Evolutionary conservation across 1,284 basidiomycete genomes (phyloP).

Genomic region (Ganoderma lucidum): DNA sequence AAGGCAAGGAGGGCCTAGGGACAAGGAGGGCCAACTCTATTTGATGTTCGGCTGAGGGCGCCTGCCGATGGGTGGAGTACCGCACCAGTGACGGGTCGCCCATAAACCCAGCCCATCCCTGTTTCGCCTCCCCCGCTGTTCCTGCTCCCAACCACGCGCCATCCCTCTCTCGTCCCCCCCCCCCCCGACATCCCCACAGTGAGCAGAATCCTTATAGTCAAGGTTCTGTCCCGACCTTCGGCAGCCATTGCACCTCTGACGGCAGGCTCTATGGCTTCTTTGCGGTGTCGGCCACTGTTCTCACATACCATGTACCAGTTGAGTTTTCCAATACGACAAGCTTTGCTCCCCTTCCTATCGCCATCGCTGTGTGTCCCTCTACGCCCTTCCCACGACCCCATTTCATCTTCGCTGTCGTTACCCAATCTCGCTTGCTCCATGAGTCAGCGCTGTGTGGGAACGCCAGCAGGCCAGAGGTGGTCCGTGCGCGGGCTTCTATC

Average conservation of each 20-base stretch:
- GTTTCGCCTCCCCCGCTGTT: not conserved
- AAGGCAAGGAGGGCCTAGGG: not conserved
- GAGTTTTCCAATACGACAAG: not conserved
- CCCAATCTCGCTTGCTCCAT: not conserved
- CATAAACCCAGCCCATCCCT: not conserved
- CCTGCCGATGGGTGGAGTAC: constrained; percentile 2
- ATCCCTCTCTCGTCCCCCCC: not conserved
- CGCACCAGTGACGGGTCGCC: constrained; percentile 9
- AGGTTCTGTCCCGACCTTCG: not conserved
- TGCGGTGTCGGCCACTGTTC: not conserved
- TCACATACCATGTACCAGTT: not conserved
- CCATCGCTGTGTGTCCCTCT: not conserved
- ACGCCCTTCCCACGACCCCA: not conserved
- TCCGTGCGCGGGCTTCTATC: constrained; percentile 9
- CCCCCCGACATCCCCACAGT: not conserved
- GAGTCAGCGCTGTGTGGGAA: constrained; percentile 6
- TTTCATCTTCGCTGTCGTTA: not conserved
- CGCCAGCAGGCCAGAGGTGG: constrained; percentile 3
- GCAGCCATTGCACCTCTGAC: not conserved
- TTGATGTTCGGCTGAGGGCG: not conserved
- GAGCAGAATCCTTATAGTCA: not conserved
- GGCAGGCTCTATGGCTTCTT: not conserved
- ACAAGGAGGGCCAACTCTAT: not conserved
- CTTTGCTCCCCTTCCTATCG: not conserved
- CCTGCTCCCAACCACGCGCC: not conserved